Percentiles rank a stretch among this genome's conserved stretches.
Conservation (phyloP, 2,329 filamentous ascomycete species). For the Calonectria multiphialidica region DNA sequence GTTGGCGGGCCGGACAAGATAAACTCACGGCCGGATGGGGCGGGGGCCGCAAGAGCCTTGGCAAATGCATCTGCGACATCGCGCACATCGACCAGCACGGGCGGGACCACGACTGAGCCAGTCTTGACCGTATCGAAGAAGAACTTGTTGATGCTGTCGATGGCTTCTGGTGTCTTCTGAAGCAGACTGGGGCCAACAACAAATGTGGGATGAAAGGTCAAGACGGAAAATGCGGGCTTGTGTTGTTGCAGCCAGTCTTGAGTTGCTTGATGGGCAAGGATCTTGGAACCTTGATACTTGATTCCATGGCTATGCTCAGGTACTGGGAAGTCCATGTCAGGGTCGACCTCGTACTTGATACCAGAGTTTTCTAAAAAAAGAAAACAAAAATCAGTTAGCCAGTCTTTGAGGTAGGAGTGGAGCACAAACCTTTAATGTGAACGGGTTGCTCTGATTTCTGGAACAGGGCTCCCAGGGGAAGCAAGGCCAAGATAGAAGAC, state of each 20-base stretch:
- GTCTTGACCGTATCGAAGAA: not conserved
- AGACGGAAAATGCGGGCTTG: not conserved
- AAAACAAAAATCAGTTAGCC: too few relatives aligned
- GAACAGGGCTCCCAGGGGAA: not conserved
- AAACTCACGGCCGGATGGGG: not conserved
- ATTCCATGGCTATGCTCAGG: not conserved
- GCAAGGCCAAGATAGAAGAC: not conserved
- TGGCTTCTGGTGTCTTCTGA: not conserved
- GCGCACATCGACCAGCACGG: not conserved
- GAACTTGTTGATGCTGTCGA: conserved; percentile 2
- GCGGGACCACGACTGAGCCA: not conserved
- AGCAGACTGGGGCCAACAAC: not conserved
- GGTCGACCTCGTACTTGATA: not conserved
- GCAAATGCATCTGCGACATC: not conserved
- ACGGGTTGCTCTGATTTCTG: not conserved
- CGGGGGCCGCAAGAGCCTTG: not conserved
- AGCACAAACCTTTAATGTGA: not conserved
- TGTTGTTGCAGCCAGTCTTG: not conserved
- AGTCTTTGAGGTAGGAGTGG: too few relatives aligned
- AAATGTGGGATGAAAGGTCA: not conserved
- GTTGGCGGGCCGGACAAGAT: not conserved
- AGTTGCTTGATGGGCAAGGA: not conserved
- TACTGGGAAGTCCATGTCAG: not conserved
- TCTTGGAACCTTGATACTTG: conserved; percentile 1
- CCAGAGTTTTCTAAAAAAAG: not conserved